Evolutionary conservation across 2,329 filamentous ascomycete genomes (phyloP), one percentile per base, ranked within the genome.

Genomic region (Akanthomyces uredinophilus): DNA sequence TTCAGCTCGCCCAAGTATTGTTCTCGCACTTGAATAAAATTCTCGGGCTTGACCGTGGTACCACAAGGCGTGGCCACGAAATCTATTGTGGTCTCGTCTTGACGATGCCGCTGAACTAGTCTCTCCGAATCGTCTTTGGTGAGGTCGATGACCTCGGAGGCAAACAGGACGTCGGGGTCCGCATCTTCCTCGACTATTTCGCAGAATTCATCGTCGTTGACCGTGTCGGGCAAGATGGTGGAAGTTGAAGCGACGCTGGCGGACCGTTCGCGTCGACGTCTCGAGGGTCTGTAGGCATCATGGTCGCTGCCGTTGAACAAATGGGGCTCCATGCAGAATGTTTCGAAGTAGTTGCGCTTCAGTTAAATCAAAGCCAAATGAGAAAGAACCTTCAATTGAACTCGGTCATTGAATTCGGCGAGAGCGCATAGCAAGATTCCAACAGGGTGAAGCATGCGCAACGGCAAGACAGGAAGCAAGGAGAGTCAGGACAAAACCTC

Each of bases 101-200:
- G 61, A n/a, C 71, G 63, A 6, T 68, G 55, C 4, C 20, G 20
- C 7, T 65, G 52, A 3, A 53, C 52, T 4, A 58, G 37, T 37
- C 62, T 64, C 4, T 63, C 62, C 4, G 64, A 44, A 14, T 68
- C 66, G 1, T 74, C 70, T 1, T 64, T 64, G 0, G 73, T 75
- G 4, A 77, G 69, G 41, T 78, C 74, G 27, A 78, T 74, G 1
- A 74, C 62, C 18, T 73, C 69, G 2, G 68, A 65, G 8, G 62
- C 60, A 14, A 68, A 65, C 2, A 64, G 32, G 0, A 46, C n/a
- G 18, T 60, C 37, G 3, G 57, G 13, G 8, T 52, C 37, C 4
- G 37, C 57, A 32, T 60, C 47, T 2, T 51, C 47, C 29, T 44
- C 57, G 14, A 60, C 13, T 16, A 60, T 52, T 20, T 35, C 47